These are phyloP conservation scores for Eragrostis nindensis DNA, from an alignment of 176 grass and related monocot species.

Conservation along the genomic window DNA sequence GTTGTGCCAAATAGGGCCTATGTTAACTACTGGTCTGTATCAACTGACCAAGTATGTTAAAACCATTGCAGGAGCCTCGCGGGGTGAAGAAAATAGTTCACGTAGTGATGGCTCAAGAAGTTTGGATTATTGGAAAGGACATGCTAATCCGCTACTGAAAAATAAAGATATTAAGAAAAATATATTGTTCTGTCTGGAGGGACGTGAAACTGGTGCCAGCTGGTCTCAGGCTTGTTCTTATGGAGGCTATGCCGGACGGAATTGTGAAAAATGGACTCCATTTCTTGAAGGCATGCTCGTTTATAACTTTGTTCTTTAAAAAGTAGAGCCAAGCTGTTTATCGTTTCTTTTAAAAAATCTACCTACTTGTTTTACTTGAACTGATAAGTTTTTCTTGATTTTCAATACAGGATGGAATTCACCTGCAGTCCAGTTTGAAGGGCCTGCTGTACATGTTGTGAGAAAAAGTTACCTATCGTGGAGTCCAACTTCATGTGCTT, in stretches of 20 bases:
- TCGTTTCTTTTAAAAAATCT: conserved; percentile 4
- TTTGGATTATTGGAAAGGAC: conserved; percentile 83
- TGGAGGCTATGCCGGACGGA: conserved; percentile 71
- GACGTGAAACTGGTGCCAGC: conserved; percentile 81
- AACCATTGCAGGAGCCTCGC: conserved; percentile 40
- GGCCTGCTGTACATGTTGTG: conserved; percentile 57
- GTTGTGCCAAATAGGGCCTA: too few species aligned
- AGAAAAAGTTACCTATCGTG: conserved; percentile 79
- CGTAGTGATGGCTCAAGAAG: conserved; percentile 50
- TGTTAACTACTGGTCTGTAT: conserved; percentile 27
- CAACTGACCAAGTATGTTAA: conserved; percentile 36
- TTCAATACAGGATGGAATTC: conserved; percentile 87
- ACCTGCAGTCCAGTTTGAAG: conserved; percentile 83
- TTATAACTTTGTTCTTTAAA: conserved; percentile 28
- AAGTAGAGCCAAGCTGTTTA: conserved; percentile 24
- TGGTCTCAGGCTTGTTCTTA: conserved; percentile 60
- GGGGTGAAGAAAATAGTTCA: conserved; percentile 62
- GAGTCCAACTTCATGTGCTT: conserved; percentile 85
- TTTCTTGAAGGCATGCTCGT: conserved; percentile 77
- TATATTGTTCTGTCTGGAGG: conserved; percentile 73
- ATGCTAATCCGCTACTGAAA: conserved; percentile 50
- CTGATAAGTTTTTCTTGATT: conserved; percentile 44
- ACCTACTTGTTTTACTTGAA: conserved; percentile 12
- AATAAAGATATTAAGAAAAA: conserved; percentile 62
- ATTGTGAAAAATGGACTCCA: conserved; percentile 75